Base-by-base conservation (phyloP, 305 asterid species). In the Fraxinus floribunda region DNA sequence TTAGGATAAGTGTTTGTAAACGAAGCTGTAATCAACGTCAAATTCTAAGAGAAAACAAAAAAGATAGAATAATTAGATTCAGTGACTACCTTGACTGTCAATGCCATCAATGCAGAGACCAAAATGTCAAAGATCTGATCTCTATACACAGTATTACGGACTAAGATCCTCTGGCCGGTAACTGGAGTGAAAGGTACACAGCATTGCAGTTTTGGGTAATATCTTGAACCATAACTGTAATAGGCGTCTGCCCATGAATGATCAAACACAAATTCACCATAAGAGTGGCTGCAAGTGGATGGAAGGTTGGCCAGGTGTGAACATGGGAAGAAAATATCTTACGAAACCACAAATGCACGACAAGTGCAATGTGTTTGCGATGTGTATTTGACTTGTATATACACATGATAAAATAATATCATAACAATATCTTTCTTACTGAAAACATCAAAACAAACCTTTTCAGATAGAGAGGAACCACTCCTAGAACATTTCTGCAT, bases 201-300 rank as follows among this genome's bases (percentile, higher is more conserved):
- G 82, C 94, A 89, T 81, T 94, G 99, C 81, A 94, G 83, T 82
- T 96, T 96, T 22, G 99, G 99, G 86, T 94, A 96, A 89, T 94
- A 96, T 88, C 94, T 94, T 81, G 92, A 78, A 74, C 99, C 98
- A 79, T 87, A 93, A 86, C 89, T 88, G 89, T 93, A 90, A 74
- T 94, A 96, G 86, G 99, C 98, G 82, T 94, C 97, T 46, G 99
- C 99, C 98, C 98, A 96, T 82, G 99, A 96, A 89, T 93, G 97
- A 86, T 96, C 99, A 83, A 96, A 94, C 84, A 96, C 99, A 85
- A 93, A 96, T 89, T 96, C 99, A 84, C 99, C 98, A 84, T 92
- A 96, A 60, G 99, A 96, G 88, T 96, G 99, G 92, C 99, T 96
- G 97, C 92, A 88, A 46, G 80, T 75, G 76, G 77, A 85, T 70